Base-by-base conservation (phyloP, 2,329 filamentous ascomycete species). In the Periconia macrospinosa region DNA sequence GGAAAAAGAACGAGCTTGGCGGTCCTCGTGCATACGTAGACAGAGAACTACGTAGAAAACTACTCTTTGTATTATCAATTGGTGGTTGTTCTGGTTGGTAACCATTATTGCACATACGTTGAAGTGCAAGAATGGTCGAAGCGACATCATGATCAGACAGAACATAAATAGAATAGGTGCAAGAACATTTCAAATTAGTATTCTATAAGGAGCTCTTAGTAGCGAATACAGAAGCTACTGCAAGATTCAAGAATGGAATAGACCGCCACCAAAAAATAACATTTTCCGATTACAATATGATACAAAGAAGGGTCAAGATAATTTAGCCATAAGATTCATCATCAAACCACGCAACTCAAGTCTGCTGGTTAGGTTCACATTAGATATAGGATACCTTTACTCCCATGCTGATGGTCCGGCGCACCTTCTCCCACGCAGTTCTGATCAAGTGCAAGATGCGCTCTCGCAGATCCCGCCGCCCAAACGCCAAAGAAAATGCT, bases 371-470 rank as follows among this genome's bases (percentile, higher is more conserved):
- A 13, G 7, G 11, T 42, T 13, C 41, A 19, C 10, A 44, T 69
- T 65, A 97, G 55, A 99, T 95, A 77, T 97, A 97, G 72, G 90
- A 96, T 67, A 97, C 92, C 78, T 97, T 97, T 59, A 95, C 90
- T 2, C 93, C 94, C 93, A 97, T 97, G 1, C 92, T 92, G 5
- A 93, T 87, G 0, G 94, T 97, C 44, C 86, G 83, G 70, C 84
- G 86, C 41, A 96, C 78, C 77, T 96, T 97, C 50, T 84, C 83
- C 91, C 91, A 96, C 10, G 86, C 86, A 27, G 82, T 79, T 40
- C 83, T 83, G 42, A 95, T 69, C 37, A 92, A 78, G 51, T 86
- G 82, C 69, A 86, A 82, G 35, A 97, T 74, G 59, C 89, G 83
- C 61, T 95, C 86, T 41, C 92, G 84, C 14, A 96, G 78, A 67